phyloP scores from a whole-genome alignment of 2,329 filamentous ascomycete genomes.

The Cladosporium sp. region DNA sequence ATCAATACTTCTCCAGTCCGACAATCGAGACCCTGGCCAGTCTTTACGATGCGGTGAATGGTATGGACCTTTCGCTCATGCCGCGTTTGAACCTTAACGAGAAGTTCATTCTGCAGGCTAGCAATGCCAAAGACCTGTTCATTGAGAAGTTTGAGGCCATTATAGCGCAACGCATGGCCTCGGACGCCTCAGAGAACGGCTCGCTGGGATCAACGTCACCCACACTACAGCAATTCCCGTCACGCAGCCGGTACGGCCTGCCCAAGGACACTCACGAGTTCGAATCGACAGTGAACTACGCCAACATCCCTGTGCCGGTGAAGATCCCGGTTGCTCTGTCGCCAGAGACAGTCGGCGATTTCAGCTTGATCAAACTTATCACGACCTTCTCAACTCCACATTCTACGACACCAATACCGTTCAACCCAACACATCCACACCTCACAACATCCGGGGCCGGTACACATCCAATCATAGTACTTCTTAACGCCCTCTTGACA shows the following conservation, averaged over 20 bases:
- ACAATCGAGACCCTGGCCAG: conserved; percentile 82
- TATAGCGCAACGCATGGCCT: conserved; percentile 76
- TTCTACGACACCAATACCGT: conserved; percentile 78
- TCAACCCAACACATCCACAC: conserved; percentile 76
- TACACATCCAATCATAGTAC: conserved; percentile 92
- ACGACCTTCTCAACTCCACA: conserved; percentile 88
- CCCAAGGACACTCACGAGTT: conserved; percentile 97
- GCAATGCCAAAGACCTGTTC: conserved; percentile 93
- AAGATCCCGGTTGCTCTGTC: conserved; percentile 93
- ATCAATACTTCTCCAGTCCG: conserved; percentile 95
- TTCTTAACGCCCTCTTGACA: conserved; percentile 90
- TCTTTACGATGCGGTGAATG: conserved; percentile 89
- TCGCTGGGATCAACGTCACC: conserved; percentile 26
- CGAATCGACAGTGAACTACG: conserved; percentile 92
- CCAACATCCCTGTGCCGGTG: conserved; percentile 93
- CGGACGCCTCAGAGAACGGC: conserved; percentile 42
- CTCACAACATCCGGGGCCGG: conserved; percentile 86
- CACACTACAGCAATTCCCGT: conserved; percentile 28
- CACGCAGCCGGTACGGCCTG: conserved; percentile 62
- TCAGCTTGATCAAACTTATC: conserved; percentile 94
- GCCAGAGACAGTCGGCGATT: conserved; percentile 95
- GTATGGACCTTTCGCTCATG: conserved; percentile 94
- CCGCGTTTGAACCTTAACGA: conserved; percentile 82
- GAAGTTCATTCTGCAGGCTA: conserved; percentile 80
- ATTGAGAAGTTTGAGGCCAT: conserved; percentile 97